These are phyloP conservation scores for Camelina laxa DNA, from an alignment of 345 rosid species.

Conservation along the genomic window DNA sequence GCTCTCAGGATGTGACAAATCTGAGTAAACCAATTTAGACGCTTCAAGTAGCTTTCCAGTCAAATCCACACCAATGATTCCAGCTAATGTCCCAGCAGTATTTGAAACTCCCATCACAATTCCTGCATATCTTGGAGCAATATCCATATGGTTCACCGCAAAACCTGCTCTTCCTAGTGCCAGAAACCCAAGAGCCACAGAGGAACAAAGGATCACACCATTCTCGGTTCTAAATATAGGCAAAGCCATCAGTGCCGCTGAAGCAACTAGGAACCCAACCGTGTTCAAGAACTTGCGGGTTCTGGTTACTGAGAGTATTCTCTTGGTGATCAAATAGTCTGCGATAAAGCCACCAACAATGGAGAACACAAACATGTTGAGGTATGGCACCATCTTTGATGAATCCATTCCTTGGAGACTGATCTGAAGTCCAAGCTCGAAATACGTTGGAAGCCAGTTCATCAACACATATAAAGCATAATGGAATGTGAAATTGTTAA, in stretches of 20 bases:
- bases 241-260: conserved; percentile 78
- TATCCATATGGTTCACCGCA: conserved; percentile 99
- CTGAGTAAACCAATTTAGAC: conserved; percentile 69
- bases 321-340: conserved; percentile 82
- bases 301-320: conserved; percentile 73
- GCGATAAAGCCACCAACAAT: conserved; percentile 93
- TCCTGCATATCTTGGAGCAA: conserved; percentile 95
- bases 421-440: conserved; percentile 85
- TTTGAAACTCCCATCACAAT: conserved; percentile 98
- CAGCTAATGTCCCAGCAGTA: conserved; percentile 97
- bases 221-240: conserved; percentile 75
- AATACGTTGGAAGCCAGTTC: conserved; percentile 97
- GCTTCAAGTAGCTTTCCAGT: conserved; percentile 92
- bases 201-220: conserved; percentile 88
- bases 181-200: conserved; percentile 87
- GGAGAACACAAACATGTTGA: conserved; percentile 96
- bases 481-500: conserved; percentile 93
- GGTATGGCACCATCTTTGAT: conserved; percentile 95
- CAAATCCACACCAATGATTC: conserved; percentile 86
- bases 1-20: conserved; percentile 93
- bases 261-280: conserved; percentile 77
- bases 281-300: conserved; percentile 87
- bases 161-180: conserved; percentile 98
- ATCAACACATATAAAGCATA: conserved; percentile 90
- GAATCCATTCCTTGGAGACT: conserved; percentile 98